Conservation (phyloP, 2,329 filamentous ascomycete genomes). For the Colletotrichum sansevieriae region DNA sequence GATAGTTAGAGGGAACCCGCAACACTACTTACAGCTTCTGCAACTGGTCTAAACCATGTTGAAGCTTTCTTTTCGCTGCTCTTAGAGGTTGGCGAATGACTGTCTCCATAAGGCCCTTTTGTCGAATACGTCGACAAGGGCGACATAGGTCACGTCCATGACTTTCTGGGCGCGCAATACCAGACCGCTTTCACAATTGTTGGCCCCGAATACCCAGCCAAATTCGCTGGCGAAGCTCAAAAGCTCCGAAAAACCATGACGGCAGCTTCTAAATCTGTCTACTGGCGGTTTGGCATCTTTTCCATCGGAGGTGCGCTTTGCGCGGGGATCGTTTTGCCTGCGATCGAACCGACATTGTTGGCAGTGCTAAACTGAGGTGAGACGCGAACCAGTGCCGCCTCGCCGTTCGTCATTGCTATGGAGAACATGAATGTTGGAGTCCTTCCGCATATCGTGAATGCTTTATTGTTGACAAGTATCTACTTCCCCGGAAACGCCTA, state of each 20-base stretch:
- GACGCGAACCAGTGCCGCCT: slow-evolving; percentile 64
- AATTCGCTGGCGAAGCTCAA: slow-evolving; percentile 77
- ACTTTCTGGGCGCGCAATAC: slow-evolving; percentile 77
- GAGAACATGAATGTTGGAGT: slow-evolving; percentile 63
- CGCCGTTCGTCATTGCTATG: slow-evolving; percentile 75
- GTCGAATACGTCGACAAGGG: slow-evolving; percentile 71
- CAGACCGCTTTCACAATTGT: slow-evolving; percentile 73
- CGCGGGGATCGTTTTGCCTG: slow-evolving; percentile 75
- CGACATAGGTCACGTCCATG: slow-evolving; percentile 75
- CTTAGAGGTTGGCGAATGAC: background rate
- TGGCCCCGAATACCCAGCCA: slow-evolving; percentile 76
- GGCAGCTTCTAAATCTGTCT: slow-evolving; percentile 78
- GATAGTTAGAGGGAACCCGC: slow-evolving; percentile 72
- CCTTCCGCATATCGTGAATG: slow-evolving; percentile 71
- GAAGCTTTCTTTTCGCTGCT: background rate
- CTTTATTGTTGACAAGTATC: slow-evolving; percentile 65
- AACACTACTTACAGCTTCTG: slow-evolving; percentile 72
- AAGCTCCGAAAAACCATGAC: slow-evolving; percentile 75
- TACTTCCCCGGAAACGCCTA: slow-evolving; percentile 70
- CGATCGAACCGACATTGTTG: slow-evolving; percentile 55
- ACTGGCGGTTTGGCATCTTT: slow-evolving; percentile 78
- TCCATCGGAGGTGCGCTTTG: slow-evolving; percentile 77
- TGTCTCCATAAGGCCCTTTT: background rate
- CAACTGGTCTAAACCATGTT: slow-evolving; percentile 67
- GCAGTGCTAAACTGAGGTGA: slow-evolving; percentile 42